phyloP scores from a whole-genome alignment of 176 grass and related monocot species.

The Puya raimondii region DNA sequence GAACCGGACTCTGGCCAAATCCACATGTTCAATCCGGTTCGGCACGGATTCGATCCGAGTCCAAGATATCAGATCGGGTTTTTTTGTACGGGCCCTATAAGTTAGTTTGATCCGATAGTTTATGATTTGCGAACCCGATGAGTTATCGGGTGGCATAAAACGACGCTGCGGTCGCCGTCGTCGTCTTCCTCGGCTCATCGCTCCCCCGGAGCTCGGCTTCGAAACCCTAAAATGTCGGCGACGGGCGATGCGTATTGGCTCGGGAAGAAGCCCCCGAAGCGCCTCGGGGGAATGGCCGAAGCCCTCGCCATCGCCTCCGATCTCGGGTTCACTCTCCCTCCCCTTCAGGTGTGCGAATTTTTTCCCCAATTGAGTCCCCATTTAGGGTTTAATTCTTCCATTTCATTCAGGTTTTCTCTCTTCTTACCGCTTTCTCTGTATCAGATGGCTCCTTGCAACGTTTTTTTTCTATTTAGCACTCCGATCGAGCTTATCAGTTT shows the following conservation, averaged over 20 bases:
- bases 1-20: no score
- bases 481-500: background rate
- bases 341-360: conserved; percentile 40
- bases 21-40: no score
- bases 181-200: background rate
- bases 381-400: conserved; percentile 1
- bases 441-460: background rate
- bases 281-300: conserved; percentile 82
- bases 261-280: conserved; percentile 45
- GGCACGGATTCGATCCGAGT: no score
- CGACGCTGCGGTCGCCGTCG: background rate
- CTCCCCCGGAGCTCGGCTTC: background rate
- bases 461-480: background rate
- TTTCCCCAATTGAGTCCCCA: background rate
- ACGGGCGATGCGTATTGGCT: conserved; percentile 25
- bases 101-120: no score
- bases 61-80: no score
- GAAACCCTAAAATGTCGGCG: conserved; percentile 24
- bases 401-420: background rate
- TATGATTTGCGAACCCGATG: no score
- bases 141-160: background rate
- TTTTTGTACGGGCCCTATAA: no score
- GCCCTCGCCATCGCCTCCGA: conserved; percentile 84
- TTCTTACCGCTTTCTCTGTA: conserved; percentile 6
- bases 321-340: conserved; percentile 72